Percentiles rank a stretch among this genome's conserved stretches.
Evolutionary conservation across 1,139 yeast genomes (phyloP).

Genomic region (Diutina sp.): DNA sequence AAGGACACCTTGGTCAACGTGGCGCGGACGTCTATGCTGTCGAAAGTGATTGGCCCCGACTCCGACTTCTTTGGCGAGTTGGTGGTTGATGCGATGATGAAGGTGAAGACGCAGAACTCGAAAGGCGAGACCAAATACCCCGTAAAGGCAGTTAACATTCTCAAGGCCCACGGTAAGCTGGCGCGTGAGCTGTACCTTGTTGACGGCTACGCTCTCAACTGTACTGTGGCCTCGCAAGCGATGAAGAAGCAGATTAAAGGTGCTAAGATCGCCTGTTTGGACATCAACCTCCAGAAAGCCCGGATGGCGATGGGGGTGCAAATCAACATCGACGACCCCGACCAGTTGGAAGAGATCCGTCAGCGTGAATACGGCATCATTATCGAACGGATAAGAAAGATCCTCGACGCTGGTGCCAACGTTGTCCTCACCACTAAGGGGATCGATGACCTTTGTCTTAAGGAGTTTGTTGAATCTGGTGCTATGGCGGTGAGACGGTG

Average conservation of each 20-base stretch:
- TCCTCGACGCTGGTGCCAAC: constrained; percentile 88
- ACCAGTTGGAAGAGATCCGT: constrained; percentile 90
- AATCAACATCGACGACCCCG: constrained; percentile 94
- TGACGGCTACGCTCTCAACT: constrained; percentile 91
- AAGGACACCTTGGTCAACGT: constrained; percentile 74
- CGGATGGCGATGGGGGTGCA: constrained; percentile 98
- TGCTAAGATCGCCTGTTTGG: constrained; percentile 88
- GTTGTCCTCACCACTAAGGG: constrained; percentile 96
- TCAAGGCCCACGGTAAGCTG: constrained; percentile 95
- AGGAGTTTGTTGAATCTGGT: constrained; percentile 90
- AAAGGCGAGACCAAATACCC: constrained; percentile 92
- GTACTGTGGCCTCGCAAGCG: constrained; percentile 96
- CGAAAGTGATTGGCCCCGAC: constrained; percentile 94
- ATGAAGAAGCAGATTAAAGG: constrained; percentile 65
- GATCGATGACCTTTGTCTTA: constrained; percentile 90
- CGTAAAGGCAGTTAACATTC: constrained; percentile 89
- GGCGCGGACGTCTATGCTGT: constrained; percentile 95
- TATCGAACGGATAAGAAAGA: constrained; percentile 76
- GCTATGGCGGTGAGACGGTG: constrained; percentile 98
- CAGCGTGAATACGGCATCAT: constrained; percentile 89
- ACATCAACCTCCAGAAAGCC: constrained; percentile 89
- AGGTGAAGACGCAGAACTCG: constrained; percentile 81
- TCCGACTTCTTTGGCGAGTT: constrained; percentile 79
- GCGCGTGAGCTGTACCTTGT: constrained; percentile 76
- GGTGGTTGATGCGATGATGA: constrained; percentile 93